Evolutionary conservation across 306 rosid species (phyloP).

Genomic region (Prinsepia uniflora): DNA sequence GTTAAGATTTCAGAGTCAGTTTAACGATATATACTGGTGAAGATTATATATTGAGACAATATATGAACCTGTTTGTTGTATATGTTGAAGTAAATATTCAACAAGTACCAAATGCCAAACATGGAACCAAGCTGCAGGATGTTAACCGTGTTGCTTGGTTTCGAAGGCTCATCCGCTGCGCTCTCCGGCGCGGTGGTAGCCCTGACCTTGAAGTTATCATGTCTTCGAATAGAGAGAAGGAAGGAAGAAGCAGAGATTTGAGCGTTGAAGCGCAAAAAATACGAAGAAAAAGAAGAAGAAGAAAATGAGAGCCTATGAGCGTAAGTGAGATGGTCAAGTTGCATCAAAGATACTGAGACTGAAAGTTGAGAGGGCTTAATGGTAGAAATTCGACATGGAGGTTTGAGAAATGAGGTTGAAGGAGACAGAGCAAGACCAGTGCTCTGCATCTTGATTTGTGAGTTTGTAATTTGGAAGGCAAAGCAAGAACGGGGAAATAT

Average conservation of each 20-base stretch:
- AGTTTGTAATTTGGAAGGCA: constrained; percentile 1
- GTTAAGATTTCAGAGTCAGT: too few relatives aligned
- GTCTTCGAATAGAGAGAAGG: constrained; percentile 24
- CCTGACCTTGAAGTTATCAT: constrained; percentile 28
- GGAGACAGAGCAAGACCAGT: constrained; percentile 26
- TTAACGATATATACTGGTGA: too few relatives aligned
- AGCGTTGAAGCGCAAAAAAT: constrained; percentile 12
- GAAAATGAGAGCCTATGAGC: constrained; percentile 15
- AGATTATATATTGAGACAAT: neutral
- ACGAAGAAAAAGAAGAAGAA: constrained; percentile 17
- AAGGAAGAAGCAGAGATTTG: constrained; percentile 23
- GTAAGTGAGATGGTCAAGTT: neutral
- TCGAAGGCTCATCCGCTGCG: constrained; percentile 26
- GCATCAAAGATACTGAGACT: neutral
- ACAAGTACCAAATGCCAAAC: constrained; percentile 69
- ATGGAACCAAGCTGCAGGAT: constrained; percentile 53
- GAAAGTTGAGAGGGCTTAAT: constrained; percentile 8
- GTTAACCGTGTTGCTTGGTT: constrained; percentile 16
- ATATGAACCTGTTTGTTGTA: constrained; percentile 64
- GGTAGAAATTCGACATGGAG: constrained; percentile 13
- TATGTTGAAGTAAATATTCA: constrained; percentile 72
- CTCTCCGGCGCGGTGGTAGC: constrained; percentile 40
- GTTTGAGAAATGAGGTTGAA: constrained; percentile 22
- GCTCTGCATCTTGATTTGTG: constrained; percentile 30
- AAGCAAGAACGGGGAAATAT: neutral